Conservation (phyloP, 495 filamentous ascomycete species). For the Hypoxylon fragiforme region DNA sequence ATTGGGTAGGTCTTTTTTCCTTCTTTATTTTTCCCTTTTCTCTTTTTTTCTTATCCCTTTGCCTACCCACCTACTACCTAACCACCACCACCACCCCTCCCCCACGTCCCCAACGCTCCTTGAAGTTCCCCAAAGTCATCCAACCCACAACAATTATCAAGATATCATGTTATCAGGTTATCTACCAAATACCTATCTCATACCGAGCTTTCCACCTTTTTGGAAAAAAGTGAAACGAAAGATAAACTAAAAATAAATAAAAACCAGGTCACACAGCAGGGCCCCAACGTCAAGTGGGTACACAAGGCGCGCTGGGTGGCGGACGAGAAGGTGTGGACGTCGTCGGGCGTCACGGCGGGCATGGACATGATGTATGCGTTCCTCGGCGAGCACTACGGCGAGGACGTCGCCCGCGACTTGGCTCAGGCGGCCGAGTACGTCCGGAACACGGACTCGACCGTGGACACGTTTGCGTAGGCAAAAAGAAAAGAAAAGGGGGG, state of each 20-base stretch:
- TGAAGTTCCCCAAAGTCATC: too few species aligned
- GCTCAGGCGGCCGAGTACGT: constrained; percentile 42
- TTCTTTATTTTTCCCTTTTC: not conserved
- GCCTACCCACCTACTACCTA: not conserved
- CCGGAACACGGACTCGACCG: constrained; percentile 35
- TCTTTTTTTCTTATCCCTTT: not conserved
- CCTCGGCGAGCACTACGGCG: constrained; percentile 50
- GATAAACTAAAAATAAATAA: too few species aligned
- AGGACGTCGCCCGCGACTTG: constrained; percentile 28
- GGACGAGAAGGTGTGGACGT: constrained; percentile 71
- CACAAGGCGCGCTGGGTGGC: constrained; percentile 64
- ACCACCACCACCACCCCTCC: not conserved
- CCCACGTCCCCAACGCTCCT: not conserved
- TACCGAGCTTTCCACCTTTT: too few species aligned
- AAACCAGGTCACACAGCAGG: constrained; percentile 41
- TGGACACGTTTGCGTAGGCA: constrained; percentile 42
- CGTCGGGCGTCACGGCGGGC: constrained; percentile 61
- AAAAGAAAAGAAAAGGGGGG: not conserved
- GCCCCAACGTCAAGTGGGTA: constrained; percentile 60
- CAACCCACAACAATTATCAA: too few species aligned
- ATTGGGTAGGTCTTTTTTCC: constrained; percentile 30
- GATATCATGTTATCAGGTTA: too few species aligned
- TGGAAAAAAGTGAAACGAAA: too few species aligned
- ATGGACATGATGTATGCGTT: constrained; percentile 66
- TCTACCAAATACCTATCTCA: too few species aligned